Conservation (phyloP, 2,329 filamentous ascomycete species). For the Epicoccum sorghinum region DNA sequence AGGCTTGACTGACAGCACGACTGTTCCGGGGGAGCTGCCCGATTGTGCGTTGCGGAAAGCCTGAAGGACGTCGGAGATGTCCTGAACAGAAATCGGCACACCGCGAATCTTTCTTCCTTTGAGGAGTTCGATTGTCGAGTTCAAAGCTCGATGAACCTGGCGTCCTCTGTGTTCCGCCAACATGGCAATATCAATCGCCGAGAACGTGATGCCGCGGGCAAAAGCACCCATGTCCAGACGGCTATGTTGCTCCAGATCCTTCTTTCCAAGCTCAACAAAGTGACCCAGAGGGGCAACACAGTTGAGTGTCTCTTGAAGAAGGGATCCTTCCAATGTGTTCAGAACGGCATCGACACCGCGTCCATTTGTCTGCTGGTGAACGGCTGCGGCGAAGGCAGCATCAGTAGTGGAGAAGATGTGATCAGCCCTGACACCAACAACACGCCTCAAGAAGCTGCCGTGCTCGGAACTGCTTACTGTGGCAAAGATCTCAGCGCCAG, state of each 20-base stretch:
- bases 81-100: neutral
- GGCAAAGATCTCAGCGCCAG: conserved; percentile 2
- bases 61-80: conserved; percentile 1
- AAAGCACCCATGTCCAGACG: conserved; percentile 31
- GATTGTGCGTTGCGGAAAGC: neutral
- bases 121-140: neutral
- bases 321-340: conserved; percentile 37
- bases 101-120: neutral
- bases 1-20: neutral
- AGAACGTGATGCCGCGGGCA: conserved; percentile 16
- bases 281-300: conserved; percentile 49
- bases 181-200: conserved; percentile 38
- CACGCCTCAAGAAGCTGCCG: neutral
- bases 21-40: neutral
- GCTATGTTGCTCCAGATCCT: neutral
- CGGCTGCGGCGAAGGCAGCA: conserved; percentile 24
- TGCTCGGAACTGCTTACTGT: conserved; percentile 1
- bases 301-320: conserved; percentile 49
- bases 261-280: conserved; percentile 27
- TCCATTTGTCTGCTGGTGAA: conserved; percentile 19
- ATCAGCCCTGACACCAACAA: conserved; percentile 15
- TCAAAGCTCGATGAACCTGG: neutral
- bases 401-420: conserved; percentile 29
- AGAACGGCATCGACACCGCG: conserved; percentile 41
- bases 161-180: conserved; percentile 47